These are phyloP conservation scores for Geotrichum ghanense DNA, from an alignment of 805 yeast genomes.

Conservation along the genomic window DNA sequence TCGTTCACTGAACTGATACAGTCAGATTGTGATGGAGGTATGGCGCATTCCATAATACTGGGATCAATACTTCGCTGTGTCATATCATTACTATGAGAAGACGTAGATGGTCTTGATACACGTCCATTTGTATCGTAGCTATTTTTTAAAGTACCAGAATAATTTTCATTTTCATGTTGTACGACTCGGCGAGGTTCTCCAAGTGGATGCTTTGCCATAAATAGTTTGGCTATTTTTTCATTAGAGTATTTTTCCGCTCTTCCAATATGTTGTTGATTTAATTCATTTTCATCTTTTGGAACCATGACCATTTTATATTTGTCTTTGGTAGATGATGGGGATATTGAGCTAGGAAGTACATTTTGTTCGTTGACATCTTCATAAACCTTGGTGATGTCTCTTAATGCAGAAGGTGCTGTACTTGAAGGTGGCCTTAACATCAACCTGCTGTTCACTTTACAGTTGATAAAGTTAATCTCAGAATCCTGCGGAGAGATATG, in stretches of 20 bases:
- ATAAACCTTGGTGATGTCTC: neutral
- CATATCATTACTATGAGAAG: neutral
- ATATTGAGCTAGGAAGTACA: slow-evolving; percentile 75
- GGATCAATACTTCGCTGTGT: neutral
- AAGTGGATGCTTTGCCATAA: neutral
- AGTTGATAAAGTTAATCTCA: slow-evolving; percentile 9
- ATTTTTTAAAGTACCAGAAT: neutral
- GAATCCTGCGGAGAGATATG: slow-evolving; percentile 38
- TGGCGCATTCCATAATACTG: neutral
- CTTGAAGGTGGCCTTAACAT: neutral
- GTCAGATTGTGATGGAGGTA: neutral
- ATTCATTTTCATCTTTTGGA: neutral
- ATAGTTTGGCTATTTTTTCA: neutral
- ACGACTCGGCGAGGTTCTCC: neutral
- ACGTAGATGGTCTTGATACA: neutral
- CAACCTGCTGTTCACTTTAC: slow-evolving; percentile 7
- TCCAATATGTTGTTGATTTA: neutral
- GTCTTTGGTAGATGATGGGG: slow-evolving; percentile 83
- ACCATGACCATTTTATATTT: slow-evolving; percentile 49
- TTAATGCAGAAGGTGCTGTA: neutral
- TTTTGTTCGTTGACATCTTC: slow-evolving; percentile 22
- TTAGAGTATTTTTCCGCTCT: neutral
- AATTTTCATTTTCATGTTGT: neutral
- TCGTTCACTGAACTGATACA: neutral
- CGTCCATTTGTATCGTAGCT: neutral